A percentile compares a stretch with the other conserved stretches of the same genome.
Conservation (phyloP, 306 rosid species). For the Citrullus amarus region DNA sequence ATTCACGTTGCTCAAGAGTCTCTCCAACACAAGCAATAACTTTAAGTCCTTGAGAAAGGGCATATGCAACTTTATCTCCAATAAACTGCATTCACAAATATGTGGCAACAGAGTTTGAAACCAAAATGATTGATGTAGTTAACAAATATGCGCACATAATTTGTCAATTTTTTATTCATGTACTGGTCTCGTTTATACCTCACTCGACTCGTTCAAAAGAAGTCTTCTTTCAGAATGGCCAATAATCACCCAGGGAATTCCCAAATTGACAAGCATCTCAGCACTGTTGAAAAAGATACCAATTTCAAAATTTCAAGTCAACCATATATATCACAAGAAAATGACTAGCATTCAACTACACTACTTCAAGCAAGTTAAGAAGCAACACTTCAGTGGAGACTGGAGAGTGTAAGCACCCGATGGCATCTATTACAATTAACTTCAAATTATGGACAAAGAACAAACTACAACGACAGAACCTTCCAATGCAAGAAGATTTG, state of each 20-base stretch:
- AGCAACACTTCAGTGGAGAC: not conserved
- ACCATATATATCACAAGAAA: not conserved
- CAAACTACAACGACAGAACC: not conserved
- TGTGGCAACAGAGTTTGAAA: not conserved
- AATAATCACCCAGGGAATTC: constrained; percentile 75
- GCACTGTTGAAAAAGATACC: constrained; percentile 34
- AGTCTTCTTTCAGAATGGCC: constrained; percentile 90
- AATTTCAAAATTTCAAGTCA: not conserved
- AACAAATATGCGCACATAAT: too few relatives aligned
- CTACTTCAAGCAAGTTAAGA: not conserved
- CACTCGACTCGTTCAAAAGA: constrained; percentile 58
- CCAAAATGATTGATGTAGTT: not conserved
- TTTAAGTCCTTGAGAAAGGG: constrained; percentile 66
- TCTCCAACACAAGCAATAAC: constrained; percentile 93
- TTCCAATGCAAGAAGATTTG: not conserved
- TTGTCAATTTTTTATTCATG: not conserved
- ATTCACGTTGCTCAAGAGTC: constrained; percentile 90
- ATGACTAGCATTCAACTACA: not conserved
- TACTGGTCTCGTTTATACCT: constrained; percentile 30
- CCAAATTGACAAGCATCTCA: constrained; percentile 81
- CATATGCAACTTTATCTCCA: constrained; percentile 77
- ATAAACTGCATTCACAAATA: constrained; percentile 49
- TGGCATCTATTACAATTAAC: not conserved
- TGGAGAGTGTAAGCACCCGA: not conserved
- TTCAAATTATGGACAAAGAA: not conserved